These are phyloP conservation scores for Cladosporium austrohemisphaericum DNA, from an alignment of 2,329 filamentous ascomycete species.

Conservation along the genomic window DNA sequence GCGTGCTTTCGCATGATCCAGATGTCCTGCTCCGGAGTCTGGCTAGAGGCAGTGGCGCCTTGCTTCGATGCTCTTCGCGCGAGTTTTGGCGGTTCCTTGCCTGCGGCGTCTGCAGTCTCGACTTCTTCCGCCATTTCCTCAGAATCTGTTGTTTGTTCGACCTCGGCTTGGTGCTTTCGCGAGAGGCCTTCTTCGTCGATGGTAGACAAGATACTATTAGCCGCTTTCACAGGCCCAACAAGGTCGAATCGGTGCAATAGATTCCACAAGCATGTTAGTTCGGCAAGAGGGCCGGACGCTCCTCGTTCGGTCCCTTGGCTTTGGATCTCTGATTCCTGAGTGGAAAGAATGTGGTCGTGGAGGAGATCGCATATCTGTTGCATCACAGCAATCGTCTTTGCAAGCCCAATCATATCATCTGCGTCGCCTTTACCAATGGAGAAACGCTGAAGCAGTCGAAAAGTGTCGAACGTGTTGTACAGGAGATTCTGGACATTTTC, in stretches of 20 bases:
- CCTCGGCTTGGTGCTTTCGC: constrained; percentile 72
- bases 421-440: constrained; percentile 86
- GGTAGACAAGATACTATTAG: constrained; percentile 66
- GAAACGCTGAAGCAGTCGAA: constrained; percentile 90
- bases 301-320: constrained; percentile 23
- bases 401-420: constrained; percentile 81
- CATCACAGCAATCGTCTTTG: constrained; percentile 74
- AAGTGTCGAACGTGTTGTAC: constrained; percentile 74
- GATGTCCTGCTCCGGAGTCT: constrained; percentile 40
- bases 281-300: constrained; percentile 23
- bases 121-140: constrained; percentile 71
- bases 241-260: constrained; percentile 59
- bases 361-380: constrained; percentile 57
- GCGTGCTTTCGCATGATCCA: constrained; percentile 65
- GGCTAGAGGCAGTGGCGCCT: background rate
- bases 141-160: constrained; percentile 67
- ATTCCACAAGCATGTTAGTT: constrained; percentile 30
- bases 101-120: constrained; percentile 61
- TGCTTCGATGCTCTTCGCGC: constrained; percentile 22
- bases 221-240: constrained; percentile 63
- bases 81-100: constrained; percentile 43
- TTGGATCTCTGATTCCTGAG: background rate
- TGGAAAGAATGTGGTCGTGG: constrained; percentile 26
- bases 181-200: constrained; percentile 93
- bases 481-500: constrained; percentile 68